Base-by-base conservation (phyloP, 1,284 basidiomycete species). In the Cryptococcus depauperatus region DNA sequence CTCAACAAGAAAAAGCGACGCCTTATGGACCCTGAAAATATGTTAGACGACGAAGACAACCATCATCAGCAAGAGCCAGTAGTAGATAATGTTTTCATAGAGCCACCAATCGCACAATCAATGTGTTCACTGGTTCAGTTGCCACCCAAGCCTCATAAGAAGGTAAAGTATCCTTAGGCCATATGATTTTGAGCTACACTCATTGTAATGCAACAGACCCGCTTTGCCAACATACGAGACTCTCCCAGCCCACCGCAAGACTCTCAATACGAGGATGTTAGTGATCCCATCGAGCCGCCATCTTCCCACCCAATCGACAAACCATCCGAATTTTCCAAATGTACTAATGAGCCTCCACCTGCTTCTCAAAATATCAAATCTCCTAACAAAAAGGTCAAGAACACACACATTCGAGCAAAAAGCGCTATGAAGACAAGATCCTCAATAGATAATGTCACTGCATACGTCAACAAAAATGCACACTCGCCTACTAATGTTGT, bases 291-390 rank as follows among this genome's bases (percentile, higher is more conserved):
- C n/a, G 37, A 39, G 4, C 39, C 39, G 6, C 23, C 39, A 7
- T 29, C 39, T 1, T 41, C 39, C 4, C 39, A 41, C 16, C 26
- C 27, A 10, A 22, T 27, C 11, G 9, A 10, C 23, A 14, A 38
- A 11, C 4, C 22, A 8, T 26, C 5, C 29, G 11, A 30, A 30
- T 30, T 30, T 14, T 4, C 9, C 35, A 33, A 33, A 18, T 18
- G 19, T 14, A 14, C n/a, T 18, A 18, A 33, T 14, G 32, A 22
- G 16, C 39, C 10, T 5, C 39, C 39, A 13, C 39, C 39, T 9
- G 26, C 39, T 13, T 41, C 39, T n/a, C 39, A 41, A 18, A 29
- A 18, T 16, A 21, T 28, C n/a, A 41, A 41, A 18, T n/a, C n/a
- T n/a, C n/a, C n/a, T n/a, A n/a, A n/a, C n/a, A n/a, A n/a, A n/a